Evolutionary conservation across 257 asterid species (phyloP).

Genomic region (Perilla frutescens): DNA sequence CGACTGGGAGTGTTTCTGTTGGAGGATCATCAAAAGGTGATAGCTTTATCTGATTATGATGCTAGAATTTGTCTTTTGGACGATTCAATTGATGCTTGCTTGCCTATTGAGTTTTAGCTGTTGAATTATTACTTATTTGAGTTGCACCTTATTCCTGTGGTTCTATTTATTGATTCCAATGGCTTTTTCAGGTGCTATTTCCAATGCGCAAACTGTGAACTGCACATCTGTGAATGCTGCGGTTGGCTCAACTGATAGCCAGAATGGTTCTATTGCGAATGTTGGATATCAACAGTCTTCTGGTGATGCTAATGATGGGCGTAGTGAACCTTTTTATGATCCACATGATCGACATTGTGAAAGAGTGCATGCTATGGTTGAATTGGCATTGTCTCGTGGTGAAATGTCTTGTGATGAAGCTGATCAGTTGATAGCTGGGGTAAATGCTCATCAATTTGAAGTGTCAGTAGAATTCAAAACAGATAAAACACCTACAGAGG

Average conservation of each 20-base stretch:
- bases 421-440: conserved; percentile 33
- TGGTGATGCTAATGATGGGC: conserved; percentile 43
- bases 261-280: conserved; percentile 28
- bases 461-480: conserved; percentile 30
- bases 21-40: conserved; percentile 55
- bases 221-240: conserved; percentile 9
- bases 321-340: conserved; percentile 37
- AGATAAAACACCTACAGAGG: conserved; percentile 34
- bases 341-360: conserved; percentile 31
- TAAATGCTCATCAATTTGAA: conserved; percentile 26
- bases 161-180: conserved; percentile 21
- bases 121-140: conserved; percentile 1
- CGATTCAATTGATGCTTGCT: neutral
- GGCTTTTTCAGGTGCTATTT: conserved; percentile 18
- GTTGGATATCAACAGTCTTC: conserved; percentile 35
- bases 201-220: conserved; percentile 18
- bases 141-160: conserved; percentile 14
- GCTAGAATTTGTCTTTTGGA: conserved; percentile 9
- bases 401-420: conserved; percentile 33
- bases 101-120: conserved; percentile 9
- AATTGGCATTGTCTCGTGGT: conserved; percentile 26
- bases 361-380: conserved; percentile 33
- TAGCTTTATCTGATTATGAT: conserved; percentile 18
- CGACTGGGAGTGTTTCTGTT: conserved; percentile 29
- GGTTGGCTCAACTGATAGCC: conserved; percentile 32